Evolutionary conservation across 768 basidiomycete species (phyloP), one percentile per base, ranked within the genome.

Genomic region (Galerina sulciceps): DNA sequence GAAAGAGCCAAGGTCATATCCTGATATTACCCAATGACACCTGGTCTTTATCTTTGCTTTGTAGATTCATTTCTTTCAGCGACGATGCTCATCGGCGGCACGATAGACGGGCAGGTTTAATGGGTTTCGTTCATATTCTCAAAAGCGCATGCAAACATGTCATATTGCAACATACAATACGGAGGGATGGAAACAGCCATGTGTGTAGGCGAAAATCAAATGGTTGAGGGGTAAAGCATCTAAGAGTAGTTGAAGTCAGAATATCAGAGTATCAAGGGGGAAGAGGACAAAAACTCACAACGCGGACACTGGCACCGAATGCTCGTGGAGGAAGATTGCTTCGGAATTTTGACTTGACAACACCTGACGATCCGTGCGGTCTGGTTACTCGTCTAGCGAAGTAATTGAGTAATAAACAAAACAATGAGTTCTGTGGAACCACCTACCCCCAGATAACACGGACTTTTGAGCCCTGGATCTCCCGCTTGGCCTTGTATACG

Each of bases 361-460:
- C 93, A 71, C 96, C 96, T 65, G 88, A 91, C 76, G 87, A 90
- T 66, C 97, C 96, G 77, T 98, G 95, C 66, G 94, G 85, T 71
- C 95, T 90, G 60, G 94, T 94, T 63, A 96, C 87, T 68, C 94
- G 93, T 71, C 94, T 93, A 35, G 17, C 60, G n/a, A 45, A 38
- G 34, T 46, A 31, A 20, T 41, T 23, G 8, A 31, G 26, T 8
- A 31, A 31, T 8, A 31, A 8, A 8, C 26, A 31, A n/a, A 5
- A 5, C 26, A 31, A 31, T 4, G 26, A 31, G 8, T 8, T 31
- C 26, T 31, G 26, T 8, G 26, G 51, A 18, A 31, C 46, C 9
- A 80, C 88, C 71, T 68, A 93, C 93, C 96, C 97, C 95, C 95
- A 99, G 82, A 99, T 98, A 63, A 99, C 94, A 66, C 97, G 92